Percentiles rank a stretch among this genome's conserved stretches.
Evolutionary conservation across 495 filamentous ascomycete genomes (phyloP).

Genomic region (Chaetomium cochliodes): DNA sequence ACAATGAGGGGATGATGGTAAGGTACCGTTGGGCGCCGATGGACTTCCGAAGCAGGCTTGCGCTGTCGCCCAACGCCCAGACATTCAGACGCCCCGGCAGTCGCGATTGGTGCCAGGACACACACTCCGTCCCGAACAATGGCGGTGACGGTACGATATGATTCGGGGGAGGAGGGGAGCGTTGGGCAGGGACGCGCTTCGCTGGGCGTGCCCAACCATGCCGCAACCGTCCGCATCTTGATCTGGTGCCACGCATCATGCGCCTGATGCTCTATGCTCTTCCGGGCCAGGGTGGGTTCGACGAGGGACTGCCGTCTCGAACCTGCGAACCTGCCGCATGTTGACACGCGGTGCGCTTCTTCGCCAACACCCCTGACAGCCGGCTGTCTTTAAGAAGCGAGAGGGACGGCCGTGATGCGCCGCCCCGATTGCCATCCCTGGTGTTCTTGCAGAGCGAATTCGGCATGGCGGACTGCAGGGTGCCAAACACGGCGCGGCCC

Average conservation of each 20-base stretch:
- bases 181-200: conserved; percentile 34
- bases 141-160: conserved; percentile 25
- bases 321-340: conserved; percentile 13
- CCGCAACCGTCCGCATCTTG: conserved; percentile 10
- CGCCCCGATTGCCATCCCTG: conserved; percentile 6
- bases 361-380: background rate
- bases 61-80: conserved; percentile 33
- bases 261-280: conserved; percentile 10
- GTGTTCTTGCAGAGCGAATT: conserved; percentile 16
- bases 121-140: conserved; percentile 18
- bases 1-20: conserved; percentile 12
- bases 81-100: conserved; percentile 19
- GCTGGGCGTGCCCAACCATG: conserved; percentile 23
- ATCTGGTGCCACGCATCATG: conserved; percentile 23
- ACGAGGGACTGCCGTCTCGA: background rate
- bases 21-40: conserved; percentile 36
- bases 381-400: conserved; percentile 13
- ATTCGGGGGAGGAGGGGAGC: conserved; percentile 21
- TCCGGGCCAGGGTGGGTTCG: conserved; percentile 1
- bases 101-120: conserved; percentile 34
- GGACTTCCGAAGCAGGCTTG: conserved; percentile 21
- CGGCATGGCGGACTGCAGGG: conserved; percentile 18
- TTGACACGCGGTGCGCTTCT: conserved; percentile 17
- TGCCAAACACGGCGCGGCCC: conserved; percentile 12
- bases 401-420: conserved; percentile 1